phyloP scores from a whole-genome alignment of 257 asterid species.

The Haberlea rhodopensis region DNA sequence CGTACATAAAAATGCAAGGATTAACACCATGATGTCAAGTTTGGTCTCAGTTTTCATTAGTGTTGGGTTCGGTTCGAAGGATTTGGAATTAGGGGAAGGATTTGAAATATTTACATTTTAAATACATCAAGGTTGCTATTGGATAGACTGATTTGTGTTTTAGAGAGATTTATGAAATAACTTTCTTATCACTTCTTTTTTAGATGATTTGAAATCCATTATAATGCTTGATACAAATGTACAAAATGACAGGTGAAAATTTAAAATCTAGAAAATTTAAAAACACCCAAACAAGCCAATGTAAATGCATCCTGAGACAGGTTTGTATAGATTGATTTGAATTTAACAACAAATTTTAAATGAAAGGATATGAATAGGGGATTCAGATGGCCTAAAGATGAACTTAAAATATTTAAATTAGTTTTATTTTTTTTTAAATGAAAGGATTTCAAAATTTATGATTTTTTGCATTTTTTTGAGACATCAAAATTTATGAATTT shows the following conservation, averaged over 20 bases:
- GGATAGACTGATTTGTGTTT: background rate
- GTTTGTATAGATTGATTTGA: background rate
- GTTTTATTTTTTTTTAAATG: background rate
- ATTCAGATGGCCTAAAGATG: background rate
- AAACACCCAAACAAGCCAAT: background rate
- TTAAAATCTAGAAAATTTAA: background rate
- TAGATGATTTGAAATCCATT: no score
- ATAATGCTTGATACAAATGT: background rate
- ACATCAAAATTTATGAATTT: background rate
- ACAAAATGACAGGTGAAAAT: background rate
- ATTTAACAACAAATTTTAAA: no score
- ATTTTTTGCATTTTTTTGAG: no score
- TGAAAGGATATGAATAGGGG: background rate
- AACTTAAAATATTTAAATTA: no score
- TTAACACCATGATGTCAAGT: background rate
- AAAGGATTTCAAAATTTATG: no score
- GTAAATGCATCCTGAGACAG: background rate
- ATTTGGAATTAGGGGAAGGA: no score
- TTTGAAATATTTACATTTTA: no score
- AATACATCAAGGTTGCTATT: no score
- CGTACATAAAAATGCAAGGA: background rate
- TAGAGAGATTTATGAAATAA: background rate
- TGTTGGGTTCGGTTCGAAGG: background rate
- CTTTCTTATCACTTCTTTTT: background rate
- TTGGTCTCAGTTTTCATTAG: background rate